These are phyloP conservation scores for Epichloe uncinata DNA, from an alignment of 2,329 filamentous ascomycete species.

Conservation along the genomic window DNA sequence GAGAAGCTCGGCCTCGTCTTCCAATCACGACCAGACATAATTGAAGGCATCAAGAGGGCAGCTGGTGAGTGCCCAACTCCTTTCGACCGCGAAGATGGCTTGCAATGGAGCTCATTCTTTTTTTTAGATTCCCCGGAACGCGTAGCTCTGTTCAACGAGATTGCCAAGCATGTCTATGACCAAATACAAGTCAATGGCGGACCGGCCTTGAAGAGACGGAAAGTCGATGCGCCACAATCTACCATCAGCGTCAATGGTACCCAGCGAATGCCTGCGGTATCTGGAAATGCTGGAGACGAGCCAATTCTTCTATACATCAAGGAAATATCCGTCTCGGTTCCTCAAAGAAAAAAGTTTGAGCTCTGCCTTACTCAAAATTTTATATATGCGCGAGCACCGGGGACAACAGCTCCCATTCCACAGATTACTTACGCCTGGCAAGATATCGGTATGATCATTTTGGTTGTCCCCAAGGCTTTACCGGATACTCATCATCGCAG, in stretches of 20 bases:
- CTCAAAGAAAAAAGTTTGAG: conserved; percentile 58
- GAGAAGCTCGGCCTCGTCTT: conserved; percentile 40
- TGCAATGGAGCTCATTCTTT: neutral
- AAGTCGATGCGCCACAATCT: conserved; percentile 30
- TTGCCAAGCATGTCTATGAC: conserved; percentile 36
- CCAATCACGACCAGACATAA: conserved; percentile 40
- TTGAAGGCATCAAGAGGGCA: conserved; percentile 37
- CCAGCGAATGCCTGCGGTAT: neutral
- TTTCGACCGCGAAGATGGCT: neutral
- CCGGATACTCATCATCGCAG: neutral
- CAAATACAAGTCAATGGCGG: conserved; percentile 27
- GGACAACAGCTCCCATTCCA: conserved; percentile 36
- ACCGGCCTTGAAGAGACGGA: conserved; percentile 38
- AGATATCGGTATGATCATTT: conserved; percentile 38
- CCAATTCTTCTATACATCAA: conserved; percentile 45
- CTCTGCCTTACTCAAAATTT: conserved; percentile 47
- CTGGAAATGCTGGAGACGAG: conserved; percentile 31
- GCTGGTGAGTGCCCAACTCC: conserved; percentile 29
- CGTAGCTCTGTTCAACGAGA: conserved; percentile 42
- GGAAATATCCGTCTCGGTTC: conserved; percentile 54
- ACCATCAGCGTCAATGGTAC: conserved; percentile 11
- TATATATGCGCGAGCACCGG: conserved; percentile 42
- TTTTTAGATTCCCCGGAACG: conserved; percentile 34
- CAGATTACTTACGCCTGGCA: conserved; percentile 46
- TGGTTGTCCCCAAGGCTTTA: neutral